A percentile compares a stretch with the other conserved stretches of the same genome.
phyloP scores from a whole-genome alignment of 306 rosid genomes.

The Coriaria nepalensis region DNA sequence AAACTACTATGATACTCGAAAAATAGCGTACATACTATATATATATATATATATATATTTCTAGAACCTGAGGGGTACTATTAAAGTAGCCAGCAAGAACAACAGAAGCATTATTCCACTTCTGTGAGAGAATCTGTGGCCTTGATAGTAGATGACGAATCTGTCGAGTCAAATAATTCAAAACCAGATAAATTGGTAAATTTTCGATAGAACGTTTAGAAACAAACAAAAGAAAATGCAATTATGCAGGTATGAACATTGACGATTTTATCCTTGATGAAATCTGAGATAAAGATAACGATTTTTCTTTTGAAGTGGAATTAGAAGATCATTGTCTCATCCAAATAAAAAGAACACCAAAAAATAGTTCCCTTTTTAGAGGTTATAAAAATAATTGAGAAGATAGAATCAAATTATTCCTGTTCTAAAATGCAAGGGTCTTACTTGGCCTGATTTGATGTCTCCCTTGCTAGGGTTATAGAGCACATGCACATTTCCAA shows the following conservation, averaged over 20 bases:
- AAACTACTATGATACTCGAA: too few relatives aligned
- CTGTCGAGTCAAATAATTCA: slow-evolving; percentile 31
- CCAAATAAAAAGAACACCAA: too few relatives aligned
- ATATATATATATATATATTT: background rate
- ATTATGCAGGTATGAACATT: too few relatives aligned
- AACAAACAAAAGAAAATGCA: too few relatives aligned
- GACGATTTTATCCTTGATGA: too few relatives aligned
- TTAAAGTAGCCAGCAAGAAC: slow-evolving; percentile 86
- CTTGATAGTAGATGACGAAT: slow-evolving; percentile 58
- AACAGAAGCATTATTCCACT: slow-evolving; percentile 68
- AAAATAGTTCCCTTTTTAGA: background rate
- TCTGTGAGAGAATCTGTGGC: slow-evolving; percentile 53
- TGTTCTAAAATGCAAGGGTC: too few relatives aligned
- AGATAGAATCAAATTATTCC: slow-evolving; percentile 6
- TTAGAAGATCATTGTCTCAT: too few relatives aligned
- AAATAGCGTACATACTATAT: slow-evolving; percentile 9
- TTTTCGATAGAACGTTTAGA: too few relatives aligned
- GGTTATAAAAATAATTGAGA: background rate
- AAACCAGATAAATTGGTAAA: slow-evolving; percentile 7
- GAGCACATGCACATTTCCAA: slow-evolving; percentile 82
- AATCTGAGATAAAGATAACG: too few relatives aligned
- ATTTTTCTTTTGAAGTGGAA: too few relatives aligned
- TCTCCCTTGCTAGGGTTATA: slow-evolving; percentile 81
- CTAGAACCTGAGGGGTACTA: slow-evolving; percentile 65
- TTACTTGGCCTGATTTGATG: slow-evolving; percentile 81